A percentile compares a stretch with the other conserved stretches of the same genome.
These are phyloP conservation scores for Fusarium irregulare DNA, from an alignment of 2,329 filamentous ascomycete genomes.

Conservation along the genomic window DNA sequence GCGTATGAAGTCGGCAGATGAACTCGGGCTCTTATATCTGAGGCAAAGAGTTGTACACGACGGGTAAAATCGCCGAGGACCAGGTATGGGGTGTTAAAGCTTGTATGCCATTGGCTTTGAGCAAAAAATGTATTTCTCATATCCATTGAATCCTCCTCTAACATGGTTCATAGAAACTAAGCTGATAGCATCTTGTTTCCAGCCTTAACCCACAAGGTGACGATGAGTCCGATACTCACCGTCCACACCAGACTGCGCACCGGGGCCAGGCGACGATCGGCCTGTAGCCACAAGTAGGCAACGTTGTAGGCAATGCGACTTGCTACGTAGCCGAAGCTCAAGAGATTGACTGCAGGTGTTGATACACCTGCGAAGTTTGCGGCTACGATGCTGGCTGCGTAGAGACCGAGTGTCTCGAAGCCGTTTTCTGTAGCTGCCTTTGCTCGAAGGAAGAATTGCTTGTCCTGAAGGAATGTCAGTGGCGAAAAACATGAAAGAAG, in stretches of 20 bases:
- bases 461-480: conserved; percentile 52
- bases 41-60: conserved; percentile 18
- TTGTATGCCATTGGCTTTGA: neutral
- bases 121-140: neutral
- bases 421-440: conserved; percentile 61
- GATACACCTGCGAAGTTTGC: conserved; percentile 58
- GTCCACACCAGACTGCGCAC: conserved; percentile 56
- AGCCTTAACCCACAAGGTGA: conserved; percentile 57
- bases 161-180: conserved; percentile 4
- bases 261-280: conserved; percentile 52
- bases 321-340: conserved; percentile 55
- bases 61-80: conserved; percentile 22
- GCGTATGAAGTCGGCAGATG: conserved; percentile 24
- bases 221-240: conserved; percentile 48
- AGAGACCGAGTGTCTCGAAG: conserved; percentile 59
- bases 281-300: conserved; percentile 58
- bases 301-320: conserved; percentile 56
- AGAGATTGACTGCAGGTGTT: conserved; percentile 52
- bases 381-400: conserved; percentile 57
- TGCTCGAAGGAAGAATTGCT: conserved; percentile 65
- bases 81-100: neutral
- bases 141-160: neutral
- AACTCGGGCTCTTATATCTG: conserved; percentile 10
- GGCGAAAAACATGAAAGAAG: neutral
- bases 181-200: conserved; percentile 44